These are phyloP conservation scores for Waltergamsia citrina DNA, from an alignment of 2,329 filamentous ascomycete genomes.

Conservation along the genomic window DNA sequence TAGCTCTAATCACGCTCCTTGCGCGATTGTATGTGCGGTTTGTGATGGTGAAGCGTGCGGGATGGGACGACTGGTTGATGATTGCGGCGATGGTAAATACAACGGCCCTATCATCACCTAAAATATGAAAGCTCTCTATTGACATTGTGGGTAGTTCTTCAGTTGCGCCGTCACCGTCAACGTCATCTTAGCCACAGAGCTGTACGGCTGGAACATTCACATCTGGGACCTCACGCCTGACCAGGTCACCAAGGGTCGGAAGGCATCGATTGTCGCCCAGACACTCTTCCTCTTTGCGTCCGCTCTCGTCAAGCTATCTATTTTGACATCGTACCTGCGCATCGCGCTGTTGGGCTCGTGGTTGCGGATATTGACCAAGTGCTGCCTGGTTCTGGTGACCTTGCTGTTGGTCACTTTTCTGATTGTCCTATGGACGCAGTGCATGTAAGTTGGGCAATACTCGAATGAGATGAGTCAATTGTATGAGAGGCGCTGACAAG, in stretches of 20 bases:
- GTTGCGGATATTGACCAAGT: constrained; percentile 21
- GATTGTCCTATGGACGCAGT: constrained; percentile 25
- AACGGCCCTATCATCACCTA: background rate
- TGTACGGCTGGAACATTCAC: constrained; percentile 27
- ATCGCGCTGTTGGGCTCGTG: constrained; percentile 21
- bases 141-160: constrained; percentile 14
- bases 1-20: constrained; percentile 22
- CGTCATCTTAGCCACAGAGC: constrained; percentile 21
- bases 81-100: constrained; percentile 21
- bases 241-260: constrained; percentile 17
- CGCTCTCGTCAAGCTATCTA: constrained; percentile 26
- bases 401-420: constrained; percentile 20
- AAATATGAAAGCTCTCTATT: background rate
- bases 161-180: constrained; percentile 21
- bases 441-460: constrained; percentile 15
- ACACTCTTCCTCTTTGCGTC: constrained; percentile 28
- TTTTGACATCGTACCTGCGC: constrained; percentile 27
- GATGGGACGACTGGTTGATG: constrained; percentile 33
- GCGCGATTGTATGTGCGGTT: constrained; percentile 27
- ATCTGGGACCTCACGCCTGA: constrained; percentile 21
- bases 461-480: background rate
- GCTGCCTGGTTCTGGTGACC: constrained; percentile 15
- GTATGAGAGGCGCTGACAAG: no score
- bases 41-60: constrained; percentile 19
- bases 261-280: constrained; percentile 29